Conservation (phyloP, 345 rosid genomes). For the Schrenkiella parvula region DNA sequence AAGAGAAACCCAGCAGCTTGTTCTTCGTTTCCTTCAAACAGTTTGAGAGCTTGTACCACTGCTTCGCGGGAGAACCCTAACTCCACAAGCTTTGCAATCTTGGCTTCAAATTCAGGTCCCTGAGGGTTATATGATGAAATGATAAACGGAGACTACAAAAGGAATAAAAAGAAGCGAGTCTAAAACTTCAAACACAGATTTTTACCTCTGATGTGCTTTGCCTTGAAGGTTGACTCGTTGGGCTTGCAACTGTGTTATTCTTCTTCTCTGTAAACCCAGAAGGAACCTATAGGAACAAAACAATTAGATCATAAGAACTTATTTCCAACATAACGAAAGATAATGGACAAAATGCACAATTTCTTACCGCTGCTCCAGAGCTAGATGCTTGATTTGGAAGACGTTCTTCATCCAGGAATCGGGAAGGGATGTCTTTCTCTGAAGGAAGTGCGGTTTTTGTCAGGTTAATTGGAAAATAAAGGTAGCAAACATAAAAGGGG, state of each 20-base stretch:
- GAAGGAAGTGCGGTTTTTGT: conserved; percentile 24
- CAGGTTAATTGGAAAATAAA: neutral
- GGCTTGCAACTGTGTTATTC: conserved; percentile 29
- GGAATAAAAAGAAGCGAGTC: neutral
- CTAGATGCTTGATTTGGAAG: conserved; percentile 69
- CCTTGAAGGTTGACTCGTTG: conserved; percentile 60
- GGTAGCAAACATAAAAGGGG: neutral
- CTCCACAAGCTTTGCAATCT: conserved; percentile 87
- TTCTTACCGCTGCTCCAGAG: conserved; percentile 69
- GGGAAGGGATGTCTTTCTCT: conserved; percentile 92
- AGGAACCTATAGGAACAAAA: conserved; percentile 28
- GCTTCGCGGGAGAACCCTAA: conserved; percentile 81
- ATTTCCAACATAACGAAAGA: neutral
- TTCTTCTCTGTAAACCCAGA: conserved; percentile 46
- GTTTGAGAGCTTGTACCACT: conserved; percentile 79
- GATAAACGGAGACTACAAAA: neutral
- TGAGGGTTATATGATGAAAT: conserved; percentile 27
- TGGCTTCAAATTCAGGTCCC: conserved; percentile 84
- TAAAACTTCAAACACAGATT: neutral
- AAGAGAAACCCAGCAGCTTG: conserved; percentile 97
- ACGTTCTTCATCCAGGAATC: conserved; percentile 76
- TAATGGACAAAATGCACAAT: neutral
- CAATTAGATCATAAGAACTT: neutral
- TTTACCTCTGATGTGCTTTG: conserved; percentile 44
- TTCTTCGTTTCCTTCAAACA: conserved; percentile 84